phyloP scores from a whole-genome alignment of 2,329 filamentous ascomycete species.

The Coniella lustricola region DNA sequence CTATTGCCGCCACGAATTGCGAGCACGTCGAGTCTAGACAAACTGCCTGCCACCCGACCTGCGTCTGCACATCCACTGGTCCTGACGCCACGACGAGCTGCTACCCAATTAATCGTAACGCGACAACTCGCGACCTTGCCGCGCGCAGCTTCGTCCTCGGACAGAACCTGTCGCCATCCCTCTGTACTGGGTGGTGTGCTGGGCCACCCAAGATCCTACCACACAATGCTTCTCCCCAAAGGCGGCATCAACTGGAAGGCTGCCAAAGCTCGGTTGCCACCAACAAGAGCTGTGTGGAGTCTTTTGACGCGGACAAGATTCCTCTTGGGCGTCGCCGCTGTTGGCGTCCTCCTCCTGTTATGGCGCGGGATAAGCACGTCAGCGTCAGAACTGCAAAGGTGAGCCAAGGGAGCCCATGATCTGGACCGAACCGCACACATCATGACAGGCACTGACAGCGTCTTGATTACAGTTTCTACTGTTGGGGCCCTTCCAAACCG shows the following conservation, averaged over 20 bases:
- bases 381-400: constrained; percentile 88
- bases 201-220: constrained; percentile 31
- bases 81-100: background rate
- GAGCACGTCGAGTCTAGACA: constrained; percentile 2
- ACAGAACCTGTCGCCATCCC: constrained; percentile 9
- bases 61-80: background rate
- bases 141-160: constrained; percentile 9
- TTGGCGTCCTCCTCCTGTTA: constrained; percentile 68
- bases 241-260: constrained; percentile 90
- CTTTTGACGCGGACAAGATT: constrained; percentile 73
- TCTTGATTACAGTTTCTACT: constrained; percentile 69
- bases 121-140: constrained; percentile 5
- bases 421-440: background rate
- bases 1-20: constrained; percentile 2
- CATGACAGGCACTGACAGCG: background rate
- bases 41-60: background rate
- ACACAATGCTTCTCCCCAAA: constrained; percentile 80
- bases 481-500: constrained; percentile 91
- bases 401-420: constrained; percentile 24
- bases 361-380: constrained; percentile 80
- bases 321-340: constrained; percentile 63
- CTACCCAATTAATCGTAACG: background rate
- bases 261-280: constrained; percentile 70
- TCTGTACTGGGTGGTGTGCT: constrained; percentile 31
- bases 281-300: constrained; percentile 62